Base-by-base conservation (phyloP, 1,139 yeast species). In the Candida neerlandica region DNA sequence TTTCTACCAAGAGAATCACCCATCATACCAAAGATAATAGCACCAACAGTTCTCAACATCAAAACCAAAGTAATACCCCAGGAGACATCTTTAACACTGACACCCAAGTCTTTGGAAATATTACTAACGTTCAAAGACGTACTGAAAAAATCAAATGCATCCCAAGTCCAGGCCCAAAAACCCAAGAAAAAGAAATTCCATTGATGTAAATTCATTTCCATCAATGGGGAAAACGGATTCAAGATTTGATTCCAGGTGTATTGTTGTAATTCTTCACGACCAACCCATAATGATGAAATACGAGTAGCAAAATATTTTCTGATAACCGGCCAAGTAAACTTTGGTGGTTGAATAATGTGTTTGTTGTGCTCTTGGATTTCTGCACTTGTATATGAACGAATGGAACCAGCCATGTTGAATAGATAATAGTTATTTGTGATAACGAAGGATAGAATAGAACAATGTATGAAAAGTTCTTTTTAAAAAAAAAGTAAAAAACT, bases 301-400 rank as follows among this genome's bases (percentile, higher is more conserved):
- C 78, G 61, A 2, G 76, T 61, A 18, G 48, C 55, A 27, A 65
- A 52, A 53, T 73, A 73, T 16, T 57, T 56, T 19, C 48, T 51
- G 30, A 72, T 67, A 7, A 68, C 60, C 12, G 51, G 46, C 3
- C 61, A 49, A 2, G 69, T 61, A 49, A 72, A 69, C 21, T 48
- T 55, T 1, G 78, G 78, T 1, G 75, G 71, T 15, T 57, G 57
- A 10, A 69, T 61, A 27, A 67, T 69, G 51, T 71, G 71, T 43
- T 58, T 59, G 52, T 70, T 70, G 53, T 71, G 75, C 41, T 52
- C 89, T 95, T 16, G 94, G 94, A 6, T 96, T 94, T 33, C 37
- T 21, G 40, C 38, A n/a, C 47, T 45, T 19, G 43, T 41, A 21
- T 44, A 34, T 4, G 55, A 41, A 34, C 42, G 52, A 43, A 48